phyloP scores from a whole-genome alignment of 2,329 filamentous ascomycete species.

The Venturia nashicola region DNA sequence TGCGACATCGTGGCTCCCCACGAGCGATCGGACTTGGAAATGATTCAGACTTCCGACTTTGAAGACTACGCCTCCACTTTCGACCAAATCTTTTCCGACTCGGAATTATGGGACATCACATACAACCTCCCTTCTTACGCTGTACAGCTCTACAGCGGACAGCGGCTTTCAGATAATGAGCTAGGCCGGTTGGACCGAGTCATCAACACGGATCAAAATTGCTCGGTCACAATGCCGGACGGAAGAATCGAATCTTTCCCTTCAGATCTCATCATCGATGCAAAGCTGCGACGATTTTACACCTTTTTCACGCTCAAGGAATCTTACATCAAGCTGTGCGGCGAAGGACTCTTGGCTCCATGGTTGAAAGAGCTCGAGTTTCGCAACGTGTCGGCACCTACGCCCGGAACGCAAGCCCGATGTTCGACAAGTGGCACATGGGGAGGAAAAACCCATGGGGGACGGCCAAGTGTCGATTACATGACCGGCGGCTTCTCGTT shows the following conservation, averaged over 20 bases:
- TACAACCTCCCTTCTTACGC: constrained; percentile 28
- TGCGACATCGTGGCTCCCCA: constrained; percentile 65
- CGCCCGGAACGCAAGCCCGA: constrained; percentile 26
- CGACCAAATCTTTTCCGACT: constrained; percentile 52
- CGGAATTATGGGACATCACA: constrained; percentile 53
- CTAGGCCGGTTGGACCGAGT: constrained; percentile 33
- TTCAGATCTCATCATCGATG: constrained; percentile 40
- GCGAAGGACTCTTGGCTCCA: constrained; percentile 60
- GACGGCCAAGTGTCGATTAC: not conserved
- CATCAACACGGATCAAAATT: constrained; percentile 24
- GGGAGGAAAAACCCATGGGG: constrained; percentile 28
- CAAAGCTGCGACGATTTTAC: constrained; percentile 59
- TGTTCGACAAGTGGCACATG: constrained; percentile 32
- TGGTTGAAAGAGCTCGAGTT: constrained; percentile 66
- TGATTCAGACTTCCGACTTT: constrained; percentile 52
- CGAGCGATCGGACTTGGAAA: constrained; percentile 52
- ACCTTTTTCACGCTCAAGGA: constrained; percentile 70
- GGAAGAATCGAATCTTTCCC: constrained; percentile 26
- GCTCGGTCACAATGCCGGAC: constrained; percentile 23
- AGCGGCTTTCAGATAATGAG: constrained; percentile 24
- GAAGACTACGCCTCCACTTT: constrained; percentile 58
- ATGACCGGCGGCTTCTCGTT: constrained; percentile 5
- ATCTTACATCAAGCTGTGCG: constrained; percentile 73
- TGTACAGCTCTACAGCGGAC: constrained; percentile 33
- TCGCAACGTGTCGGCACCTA: constrained; percentile 46